Percentiles rank a stretch among this genome's conserved stretches.
These are phyloP conservation scores for Theobroma grandiflorum DNA, from an alignment of 441 rosid species.

Conservation along the genomic window DNA sequence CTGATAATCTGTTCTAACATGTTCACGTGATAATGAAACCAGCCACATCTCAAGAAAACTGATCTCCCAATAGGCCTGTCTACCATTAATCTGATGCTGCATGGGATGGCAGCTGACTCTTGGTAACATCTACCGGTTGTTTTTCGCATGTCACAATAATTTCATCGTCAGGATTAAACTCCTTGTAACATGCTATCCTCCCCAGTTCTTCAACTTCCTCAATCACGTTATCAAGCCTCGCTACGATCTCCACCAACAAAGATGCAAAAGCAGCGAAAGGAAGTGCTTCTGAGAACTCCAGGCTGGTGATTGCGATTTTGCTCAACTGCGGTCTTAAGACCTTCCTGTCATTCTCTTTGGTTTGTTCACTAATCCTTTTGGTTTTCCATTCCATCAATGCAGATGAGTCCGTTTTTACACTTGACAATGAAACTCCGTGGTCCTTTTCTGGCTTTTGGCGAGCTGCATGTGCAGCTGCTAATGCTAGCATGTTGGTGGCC, in stretches of 20 bases:
- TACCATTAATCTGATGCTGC: conserved; percentile 26
- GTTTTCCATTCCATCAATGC: conserved; percentile 44
- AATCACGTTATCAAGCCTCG: conserved; percentile 77
- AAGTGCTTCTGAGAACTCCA: conserved; percentile 87
- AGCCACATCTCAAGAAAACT: conserved; percentile 28
- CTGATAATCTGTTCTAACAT: not conserved
- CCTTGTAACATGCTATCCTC: conserved; percentile 69
- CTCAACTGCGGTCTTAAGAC: conserved; percentile 69
- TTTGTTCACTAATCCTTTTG: conserved; percentile 35
- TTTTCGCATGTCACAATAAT: conserved; percentile 45
- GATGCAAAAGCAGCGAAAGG: conserved; percentile 90
- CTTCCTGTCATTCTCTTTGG: conserved; percentile 50
- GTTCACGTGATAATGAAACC: conserved; percentile 25
- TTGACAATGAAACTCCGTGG: conserved; percentile 49
- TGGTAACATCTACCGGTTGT: conserved; percentile 35
- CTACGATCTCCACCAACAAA: conserved; percentile 76
- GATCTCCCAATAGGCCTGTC: conserved; percentile 22
- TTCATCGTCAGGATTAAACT: conserved; percentile 39
- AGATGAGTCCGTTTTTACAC: conserved; percentile 30
- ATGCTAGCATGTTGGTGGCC: conserved; percentile 52
- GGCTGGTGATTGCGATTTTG: conserved; percentile 68
- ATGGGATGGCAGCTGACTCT: conserved; percentile 47
- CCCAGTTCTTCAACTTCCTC: conserved; percentile 83
- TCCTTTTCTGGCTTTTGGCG: conserved; percentile 25
- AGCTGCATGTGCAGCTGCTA: conserved; percentile 56